Base-by-base conservation (phyloP, 2,329 filamentous ascomycete species). In the Exophiala xenobiotica region DNA sequence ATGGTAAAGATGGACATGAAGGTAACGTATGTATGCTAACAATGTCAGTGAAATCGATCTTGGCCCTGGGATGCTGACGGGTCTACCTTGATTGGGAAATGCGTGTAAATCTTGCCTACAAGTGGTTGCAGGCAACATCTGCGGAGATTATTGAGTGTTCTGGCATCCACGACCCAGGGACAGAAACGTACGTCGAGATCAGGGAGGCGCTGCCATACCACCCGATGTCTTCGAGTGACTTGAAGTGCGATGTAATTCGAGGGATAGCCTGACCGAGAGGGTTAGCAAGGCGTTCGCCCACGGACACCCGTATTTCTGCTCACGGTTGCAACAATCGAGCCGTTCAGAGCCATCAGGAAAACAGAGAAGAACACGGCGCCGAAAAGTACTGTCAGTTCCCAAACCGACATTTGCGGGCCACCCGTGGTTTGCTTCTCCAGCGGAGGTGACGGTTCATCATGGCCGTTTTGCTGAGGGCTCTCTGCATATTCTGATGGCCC, bases 311-410 rank as follows among this genome's bases (percentile, higher is more conserved):
- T 35, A 35, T 8, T 6, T 35, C 18, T 5, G 31, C 51, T 19
- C 48, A 70, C 78, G 3, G 79, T 81, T 6, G 72, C 68, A 46
- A 82, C 70, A 44, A 82, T 80, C 1, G 78, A 77, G 29, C 70
- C 74, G 49, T 81, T 79, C 3, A 81, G 56, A 54, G 80, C 59
- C 65, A 77, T 72, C 12, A 78, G 59, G 53, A 79, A 80, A 6
- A 69, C 68, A 4, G 70, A 70, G 5, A 75, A 53, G 0, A 74
- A 75, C 12, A 79, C 62, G 1, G 66, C 65, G 3, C 37, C 39
- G 60, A 72, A 26, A 52, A 73, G 45, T 46, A 62, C 14, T 54
- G 56, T 2, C 56, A 59, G 18, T 46, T 60, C 11, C 57, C 56
- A 24, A 48, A 23, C 27, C 3, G 38, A 16, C 18, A 24, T n/a